Evolutionary conservation across 768 basidiomycete genomes (phyloP).

Genomic region (Infundibulicybe gibba): DNA sequence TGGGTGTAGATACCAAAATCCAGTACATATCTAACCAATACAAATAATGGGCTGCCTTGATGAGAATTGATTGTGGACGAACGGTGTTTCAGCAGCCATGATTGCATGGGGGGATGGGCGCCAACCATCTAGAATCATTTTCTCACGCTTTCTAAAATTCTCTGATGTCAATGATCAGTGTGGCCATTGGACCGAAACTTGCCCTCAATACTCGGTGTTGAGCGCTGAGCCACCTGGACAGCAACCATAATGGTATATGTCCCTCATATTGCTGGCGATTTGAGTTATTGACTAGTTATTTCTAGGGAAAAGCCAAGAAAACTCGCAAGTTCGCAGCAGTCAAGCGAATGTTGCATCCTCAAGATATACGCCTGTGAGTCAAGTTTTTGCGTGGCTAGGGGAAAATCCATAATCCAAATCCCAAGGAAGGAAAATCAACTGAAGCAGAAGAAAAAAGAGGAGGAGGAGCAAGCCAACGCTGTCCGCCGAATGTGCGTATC

Average conservation of each 20-base stretch:
- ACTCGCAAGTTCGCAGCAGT: constrained; percentile 93
- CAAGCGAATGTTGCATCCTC: constrained; percentile 92
- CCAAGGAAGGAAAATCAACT: constrained; percentile 88
- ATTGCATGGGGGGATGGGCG: no score
- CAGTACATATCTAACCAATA: no score
- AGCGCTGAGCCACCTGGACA: neutral
- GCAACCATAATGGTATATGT: neutral
- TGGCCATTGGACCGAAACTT: no score
- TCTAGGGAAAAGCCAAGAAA: constrained; percentile 86
- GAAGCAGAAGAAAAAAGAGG: constrained; percentile 84
- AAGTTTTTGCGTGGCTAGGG: neutral
- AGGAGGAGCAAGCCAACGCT: constrained; percentile 74
- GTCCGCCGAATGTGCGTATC: constrained; percentile 73
- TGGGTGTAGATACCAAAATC: no score
- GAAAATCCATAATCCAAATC: constrained; percentile 2
- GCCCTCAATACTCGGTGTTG: no score
- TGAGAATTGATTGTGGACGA: no score
- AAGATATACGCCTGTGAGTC: constrained; percentile 85
- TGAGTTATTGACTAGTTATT: neutral
- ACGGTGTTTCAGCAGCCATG: no score
- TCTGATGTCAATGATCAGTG: no score
- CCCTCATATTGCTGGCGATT: neutral
- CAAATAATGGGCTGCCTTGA: no score
- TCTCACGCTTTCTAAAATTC: no score
- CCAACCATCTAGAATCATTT: no score